Evolutionary conservation across 2,329 filamentous ascomycete genomes (phyloP), one percentile per base, ranked within the genome.

Genomic region (Zopfia rhizophila): DNA sequence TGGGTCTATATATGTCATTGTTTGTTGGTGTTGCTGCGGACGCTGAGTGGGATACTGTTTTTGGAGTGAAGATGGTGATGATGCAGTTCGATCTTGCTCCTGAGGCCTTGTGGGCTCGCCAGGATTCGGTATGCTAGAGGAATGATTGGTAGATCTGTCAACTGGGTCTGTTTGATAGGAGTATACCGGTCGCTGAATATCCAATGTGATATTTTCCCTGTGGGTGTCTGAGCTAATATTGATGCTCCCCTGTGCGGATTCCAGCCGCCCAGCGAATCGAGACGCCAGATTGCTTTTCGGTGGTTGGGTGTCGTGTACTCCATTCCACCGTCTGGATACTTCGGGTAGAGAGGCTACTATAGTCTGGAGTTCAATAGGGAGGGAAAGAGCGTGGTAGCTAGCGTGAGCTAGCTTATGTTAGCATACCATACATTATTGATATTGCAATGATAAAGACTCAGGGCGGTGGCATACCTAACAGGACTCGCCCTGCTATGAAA

Each of bases 321-420:
- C 70, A 33, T 65, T 66, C 70, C 72, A 75, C n/a, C 73, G 61
- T 4, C 56, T 52, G 0, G 73, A 69, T 5, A 77, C 72, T 14
- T 72, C 68, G 4, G 57, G 46, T 0, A 76, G 57, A 13, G 68
- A 69, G 2, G 50, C 45, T 3, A 73, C 58, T 1, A 76, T 41
- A 0, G 60, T 65, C 11, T 71, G 62, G 13, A 76, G 66, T 3
- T 65, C 67, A 0, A 43, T 37, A 1, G 65, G 48, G 2, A 75
- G 46, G 3, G 56, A 28, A 1, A 65, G 51, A 11, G 48, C 46
- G 42, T 72, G 66, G 47, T 74, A 68, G n/a, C 53, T 46, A 4
- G 65, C 55, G 43, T 75, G 72, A 2, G 66, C 66, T 12, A 60
- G 11, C 14, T 24, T n/a, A 11, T 10, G 21, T 40, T n/a, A 40